Evolutionary conservation across 2,329 filamentous ascomycete genomes (phyloP).

Genomic region (Fusarium sp.): DNA sequence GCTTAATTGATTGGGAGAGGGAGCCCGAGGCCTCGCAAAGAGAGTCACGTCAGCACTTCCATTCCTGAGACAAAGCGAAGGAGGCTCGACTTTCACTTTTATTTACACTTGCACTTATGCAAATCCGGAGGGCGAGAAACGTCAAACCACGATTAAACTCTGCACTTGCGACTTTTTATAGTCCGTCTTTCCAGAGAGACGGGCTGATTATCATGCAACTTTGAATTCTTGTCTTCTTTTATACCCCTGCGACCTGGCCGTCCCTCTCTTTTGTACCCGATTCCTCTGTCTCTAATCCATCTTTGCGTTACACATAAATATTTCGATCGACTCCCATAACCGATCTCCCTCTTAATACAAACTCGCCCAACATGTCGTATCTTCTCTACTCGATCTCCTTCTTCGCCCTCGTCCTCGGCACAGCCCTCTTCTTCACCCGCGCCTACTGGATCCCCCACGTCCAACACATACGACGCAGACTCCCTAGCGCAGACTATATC

Average conservation of each 20-base stretch:
- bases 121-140: slow-evolving; percentile 31
- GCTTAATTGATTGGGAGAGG: slow-evolving; percentile 37
- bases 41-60: slow-evolving; percentile 43
- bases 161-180: slow-evolving; percentile 7
- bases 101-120: slow-evolving; percentile 27
- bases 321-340: slow-evolving; percentile 11
- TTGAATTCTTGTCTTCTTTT: slow-evolving; percentile 16
- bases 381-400: slow-evolving; percentile 83
- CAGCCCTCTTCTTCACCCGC: slow-evolving; percentile 84
- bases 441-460: slow-evolving; percentile 79
- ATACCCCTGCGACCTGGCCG: slow-evolving; percentile 26
- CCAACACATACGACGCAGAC: slow-evolving; percentile 66
- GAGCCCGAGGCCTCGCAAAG: slow-evolving; percentile 21
- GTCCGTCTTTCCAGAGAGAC: slow-evolving; percentile 9
- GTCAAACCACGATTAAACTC: slow-evolving; percentile 13
- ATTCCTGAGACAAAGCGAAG: slow-evolving; percentile 37
- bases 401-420: slow-evolving; percentile 76
- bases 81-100: slow-evolving; percentile 6
- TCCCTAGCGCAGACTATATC: slow-evolving; percentile 70
- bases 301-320: neutral
- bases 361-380: slow-evolving; percentile 73
- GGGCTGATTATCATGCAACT: slow-evolving; percentile 36
- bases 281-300: slow-evolving; percentile 9
- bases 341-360: slow-evolving; percentile 4
- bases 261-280: slow-evolving; percentile 35